These are phyloP conservation scores for Fraxinus anomala DNA, from an alignment of 257 asterid genomes.

Conservation along the genomic window DNA sequence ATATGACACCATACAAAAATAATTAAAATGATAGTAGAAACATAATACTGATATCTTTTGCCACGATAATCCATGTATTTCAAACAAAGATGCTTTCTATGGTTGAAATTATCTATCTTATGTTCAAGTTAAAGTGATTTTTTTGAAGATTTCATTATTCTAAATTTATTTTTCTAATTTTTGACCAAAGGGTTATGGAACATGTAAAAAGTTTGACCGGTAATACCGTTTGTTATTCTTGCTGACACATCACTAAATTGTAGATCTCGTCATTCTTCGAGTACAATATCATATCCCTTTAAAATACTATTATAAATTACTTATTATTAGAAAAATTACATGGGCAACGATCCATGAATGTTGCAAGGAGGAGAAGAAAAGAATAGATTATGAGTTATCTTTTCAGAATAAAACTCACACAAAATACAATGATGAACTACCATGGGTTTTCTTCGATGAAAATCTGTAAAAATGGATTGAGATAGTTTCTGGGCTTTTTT, in stretches of 20 bases:
- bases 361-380: not conserved
- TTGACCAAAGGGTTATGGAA: not conserved
- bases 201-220: not conserved
- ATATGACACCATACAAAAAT: no score
- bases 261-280: not conserved
- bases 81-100: no score
- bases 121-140: no score
- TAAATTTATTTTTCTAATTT: not conserved
- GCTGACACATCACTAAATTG: not conserved
- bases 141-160: not conserved
- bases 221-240: not conserved
- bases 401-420: not conserved
- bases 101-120: no score
- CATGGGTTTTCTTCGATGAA: not conserved
- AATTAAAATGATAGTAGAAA: no score
- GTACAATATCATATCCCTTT: not conserved
- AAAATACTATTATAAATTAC: not conserved
- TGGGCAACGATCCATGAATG: slow-evolving; percentile 1
- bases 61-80: no score
- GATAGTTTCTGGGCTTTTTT: not conserved
- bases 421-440: not conserved
- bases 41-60: no score
- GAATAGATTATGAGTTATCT: not conserved
- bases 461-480: not conserved
- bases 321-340: not conserved